Conservation (phyloP, 768 basidiomycete genomes). For the Leccinum boreale region DNA sequence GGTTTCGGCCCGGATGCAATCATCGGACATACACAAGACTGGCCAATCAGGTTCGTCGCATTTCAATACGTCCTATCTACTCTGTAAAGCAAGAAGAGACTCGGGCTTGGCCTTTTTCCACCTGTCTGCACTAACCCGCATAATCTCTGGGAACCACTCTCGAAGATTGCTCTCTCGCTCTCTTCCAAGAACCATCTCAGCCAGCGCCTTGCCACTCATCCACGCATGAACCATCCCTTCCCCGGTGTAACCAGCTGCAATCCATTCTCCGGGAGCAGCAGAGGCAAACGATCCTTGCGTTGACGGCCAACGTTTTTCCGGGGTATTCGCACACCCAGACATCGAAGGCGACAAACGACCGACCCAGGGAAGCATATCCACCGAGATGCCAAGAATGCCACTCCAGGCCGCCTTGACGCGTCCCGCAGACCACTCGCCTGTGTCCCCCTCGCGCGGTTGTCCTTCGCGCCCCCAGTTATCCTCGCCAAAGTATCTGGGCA, state of each 20-base stretch:
- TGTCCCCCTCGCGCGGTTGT: constrained; percentile 13
- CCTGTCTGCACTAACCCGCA: constrained; percentile 46
- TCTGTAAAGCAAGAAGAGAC: constrained; percentile 32
- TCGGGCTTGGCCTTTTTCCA: constrained; percentile 51
- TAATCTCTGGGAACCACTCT: constrained; percentile 50
- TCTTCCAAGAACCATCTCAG: constrained; percentile 52
- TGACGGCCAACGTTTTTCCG: neutral
- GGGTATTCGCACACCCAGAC: constrained; percentile 38
- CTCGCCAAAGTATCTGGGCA: constrained; percentile 53
- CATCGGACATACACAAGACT: too few species aligned
- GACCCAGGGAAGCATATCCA: constrained; percentile 67
- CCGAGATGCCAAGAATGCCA: constrained; percentile 62
- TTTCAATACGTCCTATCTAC: neutral
- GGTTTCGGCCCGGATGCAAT: neutral
- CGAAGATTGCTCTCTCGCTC: constrained; percentile 25
- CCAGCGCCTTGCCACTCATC: constrained; percentile 60
- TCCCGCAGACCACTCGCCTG: constrained; percentile 36
- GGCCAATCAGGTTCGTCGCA: neutral
- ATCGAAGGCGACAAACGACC: constrained; percentile 53
- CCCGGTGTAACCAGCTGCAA: constrained; percentile 66
- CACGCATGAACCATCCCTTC: constrained; percentile 76
- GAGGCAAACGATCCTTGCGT: neutral
- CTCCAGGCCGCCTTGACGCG: constrained; percentile 58
- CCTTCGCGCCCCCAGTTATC: constrained; percentile 40
- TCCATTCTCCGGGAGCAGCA: constrained; percentile 61